Evolutionary conservation across 495 filamentous ascomycete genomes (phyloP).

Genomic region (Hyaloscypha bicolor): DNA sequence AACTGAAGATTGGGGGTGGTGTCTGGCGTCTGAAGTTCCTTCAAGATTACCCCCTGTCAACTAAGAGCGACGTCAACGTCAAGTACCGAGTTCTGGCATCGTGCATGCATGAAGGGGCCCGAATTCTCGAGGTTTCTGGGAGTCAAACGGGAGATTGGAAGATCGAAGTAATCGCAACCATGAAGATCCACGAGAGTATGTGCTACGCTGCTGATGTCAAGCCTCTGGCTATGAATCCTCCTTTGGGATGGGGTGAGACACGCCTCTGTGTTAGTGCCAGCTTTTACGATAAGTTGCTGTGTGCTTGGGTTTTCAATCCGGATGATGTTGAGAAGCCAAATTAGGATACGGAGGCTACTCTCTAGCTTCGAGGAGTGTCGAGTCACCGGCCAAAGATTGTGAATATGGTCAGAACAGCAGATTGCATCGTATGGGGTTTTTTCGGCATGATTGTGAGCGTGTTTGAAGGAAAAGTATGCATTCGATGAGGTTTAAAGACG

Average conservation of each 20-base stretch:
- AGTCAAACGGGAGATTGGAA: conserved; percentile 47
- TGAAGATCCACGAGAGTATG: conserved; percentile 92
- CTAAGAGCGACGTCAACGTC: conserved; percentile 28
- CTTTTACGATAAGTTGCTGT: conserved; percentile 84
- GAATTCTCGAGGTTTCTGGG: conserved; percentile 60
- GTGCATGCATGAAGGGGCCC: conserved; percentile 89
- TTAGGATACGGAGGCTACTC: not conserved
- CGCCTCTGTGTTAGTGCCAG: conserved; percentile 72
- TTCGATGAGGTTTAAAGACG: not conserved
- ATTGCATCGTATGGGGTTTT: not conserved
- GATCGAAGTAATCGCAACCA: conserved; percentile 69
- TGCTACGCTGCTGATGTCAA: conserved; percentile 87
- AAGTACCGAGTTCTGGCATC: conserved; percentile 71
- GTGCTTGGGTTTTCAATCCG: conserved; percentile 66
- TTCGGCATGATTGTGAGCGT: not conserved
- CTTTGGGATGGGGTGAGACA: conserved; percentile 9
- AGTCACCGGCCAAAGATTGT: not conserved
- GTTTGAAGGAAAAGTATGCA: not conserved
- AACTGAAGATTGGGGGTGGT: conserved; percentile 73
- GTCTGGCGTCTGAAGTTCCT: conserved; percentile 86
- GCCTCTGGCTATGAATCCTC: conserved; percentile 33
- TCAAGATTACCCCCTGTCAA: conserved; percentile 26
- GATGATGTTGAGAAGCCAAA: not conserved
- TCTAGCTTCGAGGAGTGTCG: no score
- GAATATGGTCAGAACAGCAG: not conserved